Conservation (phyloP, 495 filamentous ascomycete species). For the Friedmanniomyces simplex region DNA sequence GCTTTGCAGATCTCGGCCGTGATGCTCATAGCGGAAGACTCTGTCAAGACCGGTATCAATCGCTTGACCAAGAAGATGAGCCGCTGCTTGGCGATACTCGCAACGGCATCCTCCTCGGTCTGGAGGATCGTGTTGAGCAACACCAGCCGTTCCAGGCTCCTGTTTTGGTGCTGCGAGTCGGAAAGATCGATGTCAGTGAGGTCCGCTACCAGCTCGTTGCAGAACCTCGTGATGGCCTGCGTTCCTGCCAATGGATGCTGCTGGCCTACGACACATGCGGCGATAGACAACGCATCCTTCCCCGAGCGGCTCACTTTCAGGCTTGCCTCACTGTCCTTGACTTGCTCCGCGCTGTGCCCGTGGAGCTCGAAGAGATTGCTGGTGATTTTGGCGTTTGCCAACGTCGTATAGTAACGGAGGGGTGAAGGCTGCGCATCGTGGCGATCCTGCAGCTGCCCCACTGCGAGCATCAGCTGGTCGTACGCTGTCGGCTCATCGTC, state of each 20-base stretch:
- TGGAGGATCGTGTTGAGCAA: slow-evolving; percentile 49
- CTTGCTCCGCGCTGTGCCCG: slow-evolving; percentile 9
- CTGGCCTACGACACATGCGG: slow-evolving; percentile 45
- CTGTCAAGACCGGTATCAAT: slow-evolving; percentile 57
- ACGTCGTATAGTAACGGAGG: slow-evolving; percentile 15
- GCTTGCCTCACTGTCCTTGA: not conserved
- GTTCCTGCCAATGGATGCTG: slow-evolving; percentile 36
- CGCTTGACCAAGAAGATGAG: slow-evolving; percentile 75
- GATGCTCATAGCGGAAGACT: slow-evolving; percentile 36
- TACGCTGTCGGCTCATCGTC: not conserved
- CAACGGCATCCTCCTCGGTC: slow-evolving; percentile 38
- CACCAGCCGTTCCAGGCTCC: slow-evolving; percentile 44
- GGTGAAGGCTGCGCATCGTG: not conserved
- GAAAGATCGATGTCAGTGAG: slow-evolving; percentile 43
- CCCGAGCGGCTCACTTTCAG: not conserved
- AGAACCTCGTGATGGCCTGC: slow-evolving; percentile 34
- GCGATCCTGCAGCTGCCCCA: not conserved
- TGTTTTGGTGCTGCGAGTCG: not conserved
- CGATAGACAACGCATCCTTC: slow-evolving; percentile 22
- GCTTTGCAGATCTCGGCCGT: slow-evolving; percentile 51
- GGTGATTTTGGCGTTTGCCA: slow-evolving; percentile 7
- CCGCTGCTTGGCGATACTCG: slow-evolving; percentile 54
- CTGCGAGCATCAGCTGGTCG: not conserved
- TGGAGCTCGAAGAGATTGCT: slow-evolving; percentile 19
- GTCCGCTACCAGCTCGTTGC: slow-evolving; percentile 51